Base-by-base conservation (phyloP, 1,284 basidiomycete species). In the Malassezia cuniculi region DNA sequence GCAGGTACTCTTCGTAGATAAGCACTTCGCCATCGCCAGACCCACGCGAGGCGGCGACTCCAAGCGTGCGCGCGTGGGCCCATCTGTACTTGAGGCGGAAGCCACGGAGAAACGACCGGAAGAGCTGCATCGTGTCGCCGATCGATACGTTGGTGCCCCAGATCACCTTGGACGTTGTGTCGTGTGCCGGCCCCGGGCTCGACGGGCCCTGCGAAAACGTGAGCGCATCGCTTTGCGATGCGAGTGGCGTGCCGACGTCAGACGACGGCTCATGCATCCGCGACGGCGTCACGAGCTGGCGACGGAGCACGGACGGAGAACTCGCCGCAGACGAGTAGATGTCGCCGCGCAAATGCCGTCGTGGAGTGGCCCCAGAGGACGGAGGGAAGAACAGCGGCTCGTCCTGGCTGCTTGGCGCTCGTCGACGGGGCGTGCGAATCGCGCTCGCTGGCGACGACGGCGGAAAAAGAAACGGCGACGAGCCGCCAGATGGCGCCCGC, bases 111-210 rank as follows among this genome's bases (percentile, higher is more conserved):
- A 95, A 95, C 33, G 83, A 78, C 32, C 79, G 77, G 72, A 95
- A 95, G 19, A 80, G 70, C 58, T 80, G 80, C 83, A 94, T 93
- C 9, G 82, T 82, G 68, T 93, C 83, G 5, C 77, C 75, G 16
- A 95, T 75, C 52, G 83, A 82, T 49, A 97, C 85, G 2, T 81
- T 87, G 1, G 90, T 97, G 25, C 90, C 90, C 90, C 90, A 95
- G 54, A 95, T 85, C 30, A 66, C 85, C 44, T 84, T 82, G 46
- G 69, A 68, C 33, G 84, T 79, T 45, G 82, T 81, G 47, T 83
- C 60, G 18, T 58, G 14, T 15, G 21, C 39, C 3, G 35, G 26
- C 10, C 18, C 34, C 52, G 26, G 54, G 52, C 27, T 48, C 44
- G 19, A 39, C 27, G 19, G 47, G 10, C 52, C 46, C 27, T 62